Evolutionary conservation across 1,284 basidiomycete genomes (phyloP), one percentile per base, ranked within the genome.

Genomic region (Somion occarium): DNA sequence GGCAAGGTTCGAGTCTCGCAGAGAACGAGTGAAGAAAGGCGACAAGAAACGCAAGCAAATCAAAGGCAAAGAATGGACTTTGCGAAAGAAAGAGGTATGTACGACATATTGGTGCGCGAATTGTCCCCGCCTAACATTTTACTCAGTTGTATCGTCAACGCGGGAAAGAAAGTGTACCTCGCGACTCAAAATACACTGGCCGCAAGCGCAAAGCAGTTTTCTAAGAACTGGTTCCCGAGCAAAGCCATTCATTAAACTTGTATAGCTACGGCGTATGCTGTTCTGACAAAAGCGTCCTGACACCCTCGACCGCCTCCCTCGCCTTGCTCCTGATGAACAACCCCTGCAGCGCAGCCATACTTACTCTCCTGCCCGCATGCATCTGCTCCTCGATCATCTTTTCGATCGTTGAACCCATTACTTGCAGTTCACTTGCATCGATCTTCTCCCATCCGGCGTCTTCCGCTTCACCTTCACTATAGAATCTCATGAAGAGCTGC

Each of bases 291-390:
- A 86, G 68, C 38, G 79, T 76, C 41, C 67, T 71, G 61, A 82
- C 81, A 37, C 70, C 73, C 42, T 57, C 65, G 3, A 93, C 66
- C 12, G 87, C 91, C 34, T 85, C 81, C 59, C 66, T 70, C 23
- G 88, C 79, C 30, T 72, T 73, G 61, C 81, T 83, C 52, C 89
- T 77, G 58, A 98, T 98, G 68, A 98, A 98, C 49, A 91, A 78
- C 15, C 94, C 94, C 63, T 98, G 94, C 52, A 98, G 71, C 30
- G 88, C 83, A 23, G 94, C 94, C 94, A 98, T 98, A 63, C 93
- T 96, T 52, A 96, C 78, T 26, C 78, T 71, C 58, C 73, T 71
- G 0, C 84, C 87, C 2, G 66, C 59, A 46, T 69, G 63, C 64
- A 78, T 77, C 56, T 81, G 76, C 11, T 73, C 71, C 41, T 74